phyloP scores from a whole-genome alignment of 164 flowering plant species.

The Berberis vulgaris region DNA sequence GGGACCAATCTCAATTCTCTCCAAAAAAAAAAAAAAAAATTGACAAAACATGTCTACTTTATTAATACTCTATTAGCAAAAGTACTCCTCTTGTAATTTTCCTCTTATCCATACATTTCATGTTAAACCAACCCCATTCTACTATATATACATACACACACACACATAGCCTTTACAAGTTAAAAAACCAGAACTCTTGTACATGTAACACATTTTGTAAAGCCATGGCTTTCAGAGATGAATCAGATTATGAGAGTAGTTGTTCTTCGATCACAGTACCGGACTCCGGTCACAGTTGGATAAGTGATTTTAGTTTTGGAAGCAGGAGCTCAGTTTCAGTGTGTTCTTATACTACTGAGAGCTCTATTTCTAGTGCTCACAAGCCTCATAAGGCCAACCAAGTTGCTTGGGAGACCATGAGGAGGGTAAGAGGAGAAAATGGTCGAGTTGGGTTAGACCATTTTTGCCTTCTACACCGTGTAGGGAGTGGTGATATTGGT shows the following conservation, averaged over 20 bases:
- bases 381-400: slow-evolving; percentile 87
- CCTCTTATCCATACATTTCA: background rate
- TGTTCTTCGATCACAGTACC: slow-evolving; percentile 51
- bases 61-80: background rate
- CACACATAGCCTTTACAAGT: too few relatives aligned
- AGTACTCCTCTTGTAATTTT: background rate
- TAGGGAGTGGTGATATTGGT: slow-evolving; percentile 77
- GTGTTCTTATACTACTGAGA: slow-evolving; percentile 19
- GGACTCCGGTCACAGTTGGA: slow-evolving; percentile 53
- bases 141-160: too few relatives aligned
- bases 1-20: background rate
- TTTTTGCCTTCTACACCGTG: slow-evolving; percentile 53
- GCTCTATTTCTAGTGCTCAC: slow-evolving; percentile 5
- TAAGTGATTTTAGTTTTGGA: slow-evolving; percentile 56
- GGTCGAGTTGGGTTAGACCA: slow-evolving; percentile 61
- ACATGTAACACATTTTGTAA: too few relatives aligned
- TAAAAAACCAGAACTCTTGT: too few relatives aligned
- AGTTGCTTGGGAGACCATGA: slow-evolving; percentile 73
- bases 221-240: slow-evolving; percentile 14
- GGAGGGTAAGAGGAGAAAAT: slow-evolving; percentile 25
- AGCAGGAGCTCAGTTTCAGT: slow-evolving; percentile 52
- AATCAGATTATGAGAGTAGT: slow-evolving; percentile 60
- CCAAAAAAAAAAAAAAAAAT: background rate
- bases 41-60: background rate
- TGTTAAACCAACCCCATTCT: too few relatives aligned